Evolutionary conservation across 2,329 filamentous ascomycete genomes (phyloP).

Genomic region (Pyrenochaeta sp.): DNA sequence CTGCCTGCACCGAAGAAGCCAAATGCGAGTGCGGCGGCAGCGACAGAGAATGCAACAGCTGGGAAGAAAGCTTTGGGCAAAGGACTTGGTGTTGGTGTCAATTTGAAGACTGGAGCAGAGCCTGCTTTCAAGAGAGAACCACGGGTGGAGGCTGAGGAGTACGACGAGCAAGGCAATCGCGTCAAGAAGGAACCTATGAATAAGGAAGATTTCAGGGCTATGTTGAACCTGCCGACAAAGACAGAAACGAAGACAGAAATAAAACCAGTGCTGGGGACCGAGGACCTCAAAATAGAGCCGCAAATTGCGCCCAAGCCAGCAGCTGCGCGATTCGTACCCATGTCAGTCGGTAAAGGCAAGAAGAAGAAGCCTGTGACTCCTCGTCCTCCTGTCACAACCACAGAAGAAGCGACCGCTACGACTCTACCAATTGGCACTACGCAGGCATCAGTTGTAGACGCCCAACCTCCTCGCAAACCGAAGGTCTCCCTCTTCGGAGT

Average conservation of each 20-base stretch:
- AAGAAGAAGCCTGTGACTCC: conserved; percentile 49
- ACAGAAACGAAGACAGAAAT: conserved; percentile 42
- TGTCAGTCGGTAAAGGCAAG: conserved; percentile 81
- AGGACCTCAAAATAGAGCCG: conserved; percentile 58
- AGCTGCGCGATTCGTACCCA: conserved; percentile 84
- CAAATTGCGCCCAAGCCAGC: conserved; percentile 71
- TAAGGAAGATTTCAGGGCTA: conserved; percentile 42
- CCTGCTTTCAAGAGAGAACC: conserved; percentile 79
- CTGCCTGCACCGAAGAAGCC: conserved; percentile 81
- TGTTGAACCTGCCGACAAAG: conserved; percentile 47
- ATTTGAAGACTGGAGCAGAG: conserved; percentile 81
- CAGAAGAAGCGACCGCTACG: conserved; percentile 5
- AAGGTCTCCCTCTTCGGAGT: conserved; percentile 77
- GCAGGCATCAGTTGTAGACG: conserved; percentile 19
- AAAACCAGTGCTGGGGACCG: conserved; percentile 1
- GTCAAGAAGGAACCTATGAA: conserved; percentile 38
- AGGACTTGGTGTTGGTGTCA: conserved; percentile 66
- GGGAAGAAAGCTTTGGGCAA: conserved; percentile 47
- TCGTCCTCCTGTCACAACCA: conserved; percentile 11
- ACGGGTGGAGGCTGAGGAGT: conserved; percentile 45
- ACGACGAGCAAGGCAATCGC: conserved; percentile 48
- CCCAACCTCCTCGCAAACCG: conserved; percentile 57
- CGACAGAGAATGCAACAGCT: conserved; percentile 33
- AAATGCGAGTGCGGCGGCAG: conserved; percentile 27
- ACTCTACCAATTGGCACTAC: conserved; percentile 2